These are phyloP conservation scores for Thymus quinquecostatus DNA, from an alignment of 257 asterid genomes.

Conservation along the genomic window DNA sequence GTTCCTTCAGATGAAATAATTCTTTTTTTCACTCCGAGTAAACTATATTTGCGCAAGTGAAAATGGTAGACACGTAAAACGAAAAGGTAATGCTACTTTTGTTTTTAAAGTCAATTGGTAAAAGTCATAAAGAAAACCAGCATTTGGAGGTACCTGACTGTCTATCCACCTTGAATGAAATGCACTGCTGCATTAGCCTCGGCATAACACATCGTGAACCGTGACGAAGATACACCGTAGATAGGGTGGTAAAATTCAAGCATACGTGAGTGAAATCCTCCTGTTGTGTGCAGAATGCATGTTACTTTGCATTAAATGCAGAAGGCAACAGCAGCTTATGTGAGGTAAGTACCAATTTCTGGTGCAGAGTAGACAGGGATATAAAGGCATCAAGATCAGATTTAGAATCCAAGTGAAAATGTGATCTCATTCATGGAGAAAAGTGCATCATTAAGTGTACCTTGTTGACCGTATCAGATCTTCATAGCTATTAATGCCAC, in stretches of 20 bases:
- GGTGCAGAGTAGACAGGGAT: not conserved
- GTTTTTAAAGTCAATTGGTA: not conserved
- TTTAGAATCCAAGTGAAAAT: slow-evolving; percentile 5
- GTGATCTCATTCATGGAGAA: slow-evolving; percentile 12
- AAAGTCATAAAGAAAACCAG: not conserved
- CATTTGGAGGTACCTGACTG: not conserved
- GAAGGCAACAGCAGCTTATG: not conserved
- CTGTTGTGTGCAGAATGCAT: not conserved
- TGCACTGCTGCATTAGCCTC: not conserved
- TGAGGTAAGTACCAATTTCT: not conserved
- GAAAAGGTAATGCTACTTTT: not conserved
- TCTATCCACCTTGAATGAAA: not conserved
- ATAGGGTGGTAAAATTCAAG: not conserved
- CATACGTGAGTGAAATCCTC: not conserved
- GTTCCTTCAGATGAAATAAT: not conserved
- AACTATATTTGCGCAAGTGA: not conserved
- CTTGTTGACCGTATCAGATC: slow-evolving; percentile 30
- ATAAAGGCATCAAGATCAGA: slow-evolving; percentile 14
- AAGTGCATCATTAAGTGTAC: slow-evolving; percentile 11
- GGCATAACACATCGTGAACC: not conserved
- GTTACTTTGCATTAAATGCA: not conserved
- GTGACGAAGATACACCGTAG: not conserved
- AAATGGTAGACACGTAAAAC: not conserved
- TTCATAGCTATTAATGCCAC: slow-evolving; percentile 78
- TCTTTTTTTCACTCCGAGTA: not conserved